Conservation (phyloP, 192 early-diverging fungal genomes). For the Ambispora gerdemannii region DNA sequence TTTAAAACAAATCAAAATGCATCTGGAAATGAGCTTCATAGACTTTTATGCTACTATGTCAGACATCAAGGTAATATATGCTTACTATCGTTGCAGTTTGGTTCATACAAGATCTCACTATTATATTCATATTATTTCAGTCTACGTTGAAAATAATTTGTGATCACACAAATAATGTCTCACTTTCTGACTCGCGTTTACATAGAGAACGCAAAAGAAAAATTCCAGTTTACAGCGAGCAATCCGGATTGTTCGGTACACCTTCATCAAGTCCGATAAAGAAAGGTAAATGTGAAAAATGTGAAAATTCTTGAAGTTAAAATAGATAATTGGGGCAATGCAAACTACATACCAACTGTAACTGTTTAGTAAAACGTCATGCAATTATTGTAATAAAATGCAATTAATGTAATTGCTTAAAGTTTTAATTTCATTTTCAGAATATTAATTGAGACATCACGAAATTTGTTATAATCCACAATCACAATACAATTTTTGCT, state of each 20-base stretch:
- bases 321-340: constrained; percentile 23
- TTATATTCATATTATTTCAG: constrained; percentile 22
- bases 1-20: neutral
- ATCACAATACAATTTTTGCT: too few relatives aligned
- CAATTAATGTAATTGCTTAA: constrained; percentile 22
- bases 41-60: constrained; percentile 11
- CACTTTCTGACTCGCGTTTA: constrained; percentile 13
- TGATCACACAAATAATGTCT: constrained; percentile 21
- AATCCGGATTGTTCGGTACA: constrained; percentile 1
- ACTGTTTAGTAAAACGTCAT: constrained; percentile 25
- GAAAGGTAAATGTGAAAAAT: neutral
- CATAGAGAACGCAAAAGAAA: constrained; percentile 25
- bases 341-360: constrained; percentile 25
- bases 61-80: constrained; percentile 26
- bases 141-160: constrained; percentile 22
- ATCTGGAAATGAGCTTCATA: neutral
- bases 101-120: constrained; percentile 21
- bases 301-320: constrained; percentile 17
- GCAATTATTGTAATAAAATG: constrained; percentile 26
- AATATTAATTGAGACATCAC: too few relatives aligned
- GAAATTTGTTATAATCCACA: too few relatives aligned
- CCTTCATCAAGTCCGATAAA: constrained; percentile 16
- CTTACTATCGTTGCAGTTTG: constrained; percentile 8
- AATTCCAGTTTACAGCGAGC: constrained; percentile 1
- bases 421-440: too few relatives aligned